Conservation (phyloP, 768 basidiomycete genomes). For the Termitomyces sp. region DNA sequence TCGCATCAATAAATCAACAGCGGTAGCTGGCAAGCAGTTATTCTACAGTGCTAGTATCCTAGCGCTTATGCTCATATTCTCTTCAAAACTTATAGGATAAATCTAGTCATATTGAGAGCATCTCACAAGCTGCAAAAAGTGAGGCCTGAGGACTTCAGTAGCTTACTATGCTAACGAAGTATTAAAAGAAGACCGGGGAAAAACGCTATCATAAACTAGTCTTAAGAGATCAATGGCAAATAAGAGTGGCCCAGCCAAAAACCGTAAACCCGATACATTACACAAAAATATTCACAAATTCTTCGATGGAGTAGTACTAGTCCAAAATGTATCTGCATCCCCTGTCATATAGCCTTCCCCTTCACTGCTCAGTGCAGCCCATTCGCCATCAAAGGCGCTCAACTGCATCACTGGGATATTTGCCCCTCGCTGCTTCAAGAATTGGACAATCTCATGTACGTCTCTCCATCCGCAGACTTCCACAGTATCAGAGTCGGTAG, state of each 20-base stretch:
- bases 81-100: neutral
- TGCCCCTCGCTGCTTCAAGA: constrained; percentile 69
- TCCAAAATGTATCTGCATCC: constrained; percentile 20
- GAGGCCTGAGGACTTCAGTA: neutral
- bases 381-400: constrained; percentile 54
- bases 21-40: neutral
- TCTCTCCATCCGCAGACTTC: constrained; percentile 53
- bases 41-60: neutral
- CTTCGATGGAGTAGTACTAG: constrained; percentile 12
- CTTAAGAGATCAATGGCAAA: neutral
- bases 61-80: neutral
- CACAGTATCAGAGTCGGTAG: constrained; percentile 21
- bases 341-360: constrained; percentile 40
- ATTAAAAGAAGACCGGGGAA: neutral
- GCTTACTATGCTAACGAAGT: neutral
- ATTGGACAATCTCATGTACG: constrained; percentile 70
- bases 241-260: neutral
- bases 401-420: constrained; percentile 53
- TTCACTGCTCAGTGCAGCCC: constrained; percentile 69
- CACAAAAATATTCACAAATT: neutral
- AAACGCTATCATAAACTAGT: neutral
- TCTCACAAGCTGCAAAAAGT: neutral
- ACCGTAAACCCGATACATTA: neutral
- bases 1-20: neutral
- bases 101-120: neutral